Percentiles rank a stretch among this genome's conserved stretches.
These are phyloP conservation scores for Cladorrhinum samala DNA, from an alignment of 495 filamentous ascomycete genomes.

Conservation along the genomic window DNA sequence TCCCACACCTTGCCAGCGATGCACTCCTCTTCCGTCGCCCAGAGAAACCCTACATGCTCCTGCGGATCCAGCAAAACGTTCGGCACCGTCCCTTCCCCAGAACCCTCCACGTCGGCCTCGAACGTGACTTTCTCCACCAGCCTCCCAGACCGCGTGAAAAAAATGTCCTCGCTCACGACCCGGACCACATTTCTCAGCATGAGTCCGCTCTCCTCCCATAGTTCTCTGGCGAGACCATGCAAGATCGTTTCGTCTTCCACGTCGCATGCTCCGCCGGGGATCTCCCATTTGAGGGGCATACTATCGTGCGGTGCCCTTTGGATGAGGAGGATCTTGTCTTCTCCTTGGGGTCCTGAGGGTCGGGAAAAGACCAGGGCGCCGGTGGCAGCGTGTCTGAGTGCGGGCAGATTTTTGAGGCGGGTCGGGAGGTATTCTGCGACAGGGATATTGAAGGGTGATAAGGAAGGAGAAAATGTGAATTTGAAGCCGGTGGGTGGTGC, in stretches of 20 bases:
- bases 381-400: constrained; percentile 22
- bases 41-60: constrained; percentile 39
- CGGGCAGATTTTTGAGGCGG: constrained; percentile 6
- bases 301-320: constrained; percentile 47
- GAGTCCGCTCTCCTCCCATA: constrained; percentile 53
- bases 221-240: constrained; percentile 43
- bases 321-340: constrained; percentile 39
- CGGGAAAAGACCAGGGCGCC: constrained; percentile 36
- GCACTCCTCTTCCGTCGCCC: constrained; percentile 42
- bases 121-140: constrained; percentile 33
- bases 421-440: constrained; percentile 18
- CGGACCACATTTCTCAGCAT: constrained; percentile 29
- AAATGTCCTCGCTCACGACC: constrained; percentile 29
- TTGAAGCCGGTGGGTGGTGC: constrained; percentile 9
- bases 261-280: constrained; percentile 52
- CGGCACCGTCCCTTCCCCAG: neutral
- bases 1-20: too few species aligned
- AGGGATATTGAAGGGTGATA: constrained; percentile 22
- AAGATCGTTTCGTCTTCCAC: constrained; percentile 43
- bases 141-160: constrained; percentile 32
- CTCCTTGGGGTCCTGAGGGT: too few species aligned
- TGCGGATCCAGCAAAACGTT: constrained; percentile 35
- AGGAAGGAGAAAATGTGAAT: constrained; percentile 22
- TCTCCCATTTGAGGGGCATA: constrained; percentile 47
- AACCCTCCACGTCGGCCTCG: constrained; percentile 30